Conservation (phyloP, 345 rosid genomes). For the Cochlearia excelsa region DNA sequence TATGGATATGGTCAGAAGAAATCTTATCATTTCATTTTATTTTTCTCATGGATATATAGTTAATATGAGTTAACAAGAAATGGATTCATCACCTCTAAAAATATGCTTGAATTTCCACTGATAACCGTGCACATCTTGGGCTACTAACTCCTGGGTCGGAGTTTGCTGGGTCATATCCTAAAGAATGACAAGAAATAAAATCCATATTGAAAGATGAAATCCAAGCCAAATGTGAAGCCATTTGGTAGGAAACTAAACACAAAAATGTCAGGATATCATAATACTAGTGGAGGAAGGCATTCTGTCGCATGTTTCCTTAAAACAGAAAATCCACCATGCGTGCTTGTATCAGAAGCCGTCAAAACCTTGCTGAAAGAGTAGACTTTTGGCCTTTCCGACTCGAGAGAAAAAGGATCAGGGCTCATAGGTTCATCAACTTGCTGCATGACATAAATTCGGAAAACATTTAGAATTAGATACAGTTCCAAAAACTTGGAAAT, state of each 20-base stretch:
- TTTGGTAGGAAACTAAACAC: not conserved
- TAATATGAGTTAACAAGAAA: conserved; percentile 4
- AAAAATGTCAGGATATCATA: not conserved
- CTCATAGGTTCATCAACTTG: conserved; percentile 50
- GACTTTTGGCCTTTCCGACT: conserved; percentile 47
- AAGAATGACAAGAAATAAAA: conserved; percentile 21
- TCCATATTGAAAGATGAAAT: conserved; percentile 21
- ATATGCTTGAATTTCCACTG: conserved; percentile 97
- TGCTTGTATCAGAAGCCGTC: conserved; percentile 97
- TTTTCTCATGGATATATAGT: not conserved
- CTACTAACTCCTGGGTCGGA: conserved; percentile 88
- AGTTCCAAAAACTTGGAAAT: conserved; percentile 9
- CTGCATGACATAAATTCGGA: conserved; percentile 33
- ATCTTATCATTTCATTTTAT: not conserved
- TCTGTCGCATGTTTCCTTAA: conserved; percentile 84
- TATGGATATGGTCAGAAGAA: not conserved
- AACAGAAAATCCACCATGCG: conserved; percentile 96
- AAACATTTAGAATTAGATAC: conserved; percentile 10
- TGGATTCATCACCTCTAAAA: conserved; percentile 58
- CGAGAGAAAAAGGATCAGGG: conserved; percentile 48
- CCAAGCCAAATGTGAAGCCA: conserved; percentile 10
- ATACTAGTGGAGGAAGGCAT: conserved; percentile 93
- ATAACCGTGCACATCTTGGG: conserved; percentile 88
- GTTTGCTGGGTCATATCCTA: conserved; percentile 88
- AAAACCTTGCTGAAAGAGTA: conserved; percentile 83